Evolutionary conservation across 352 stramenopile species (phyloP).

Genomic region (Phytophthora nicotianae): DNA sequence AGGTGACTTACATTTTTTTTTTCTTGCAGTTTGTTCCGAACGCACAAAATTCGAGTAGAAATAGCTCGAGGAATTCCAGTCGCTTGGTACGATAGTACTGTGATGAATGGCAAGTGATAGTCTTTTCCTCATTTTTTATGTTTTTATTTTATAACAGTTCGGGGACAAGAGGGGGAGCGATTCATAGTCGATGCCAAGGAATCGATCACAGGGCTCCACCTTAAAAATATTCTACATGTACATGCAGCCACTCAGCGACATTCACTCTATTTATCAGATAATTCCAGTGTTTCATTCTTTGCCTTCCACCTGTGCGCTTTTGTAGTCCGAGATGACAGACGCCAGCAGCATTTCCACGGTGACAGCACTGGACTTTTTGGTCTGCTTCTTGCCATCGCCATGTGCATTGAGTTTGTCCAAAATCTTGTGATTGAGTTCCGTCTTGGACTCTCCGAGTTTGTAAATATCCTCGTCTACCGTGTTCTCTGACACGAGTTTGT

Average conservation of each 20-base stretch:
- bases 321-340: constrained; percentile 81
- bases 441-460: constrained; percentile 84
- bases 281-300: constrained; percentile 21
- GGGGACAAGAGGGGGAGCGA: constrained; percentile 22
- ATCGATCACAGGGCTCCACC: too few species aligned
- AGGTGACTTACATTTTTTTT: constrained; percentile 6
- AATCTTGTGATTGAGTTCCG: constrained; percentile 86
- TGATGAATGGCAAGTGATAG: neutral
- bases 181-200: constrained; percentile 4
- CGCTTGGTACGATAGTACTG: constrained; percentile 17
- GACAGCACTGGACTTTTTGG: constrained; percentile 39
- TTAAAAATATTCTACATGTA: neutral
- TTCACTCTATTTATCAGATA: constrained; percentile 18
- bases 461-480: constrained; percentile 94
- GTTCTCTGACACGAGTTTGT: constrained; percentile 91
- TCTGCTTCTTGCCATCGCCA: constrained; percentile 34
- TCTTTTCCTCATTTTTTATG: neutral
- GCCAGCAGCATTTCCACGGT: constrained; percentile 85
- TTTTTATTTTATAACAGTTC: constrained; percentile 14
- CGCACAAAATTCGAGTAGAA: neutral
- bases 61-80: constrained; percentile 14
- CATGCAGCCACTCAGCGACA: neutral
- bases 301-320: constrained; percentile 44
- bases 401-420: constrained; percentile 83
- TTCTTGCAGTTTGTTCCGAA: constrained; percentile 31